A percentile compares a stretch with the other conserved stretches of the same genome.
phyloP scores from a whole-genome alignment of 331 rosid species.

The Quercus lobata region DNA sequence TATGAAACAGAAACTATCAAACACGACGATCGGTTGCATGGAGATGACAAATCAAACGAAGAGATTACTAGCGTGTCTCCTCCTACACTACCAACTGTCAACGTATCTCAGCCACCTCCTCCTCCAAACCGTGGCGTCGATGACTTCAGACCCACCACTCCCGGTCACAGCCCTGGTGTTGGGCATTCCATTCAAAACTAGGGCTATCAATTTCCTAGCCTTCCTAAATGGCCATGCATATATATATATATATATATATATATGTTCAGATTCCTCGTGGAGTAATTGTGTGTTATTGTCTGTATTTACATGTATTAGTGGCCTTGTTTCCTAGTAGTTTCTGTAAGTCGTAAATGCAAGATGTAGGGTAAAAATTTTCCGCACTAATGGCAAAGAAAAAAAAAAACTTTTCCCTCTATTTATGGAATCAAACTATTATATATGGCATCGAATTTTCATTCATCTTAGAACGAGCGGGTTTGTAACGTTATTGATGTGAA shows the following conservation, averaged over 20 bases:
- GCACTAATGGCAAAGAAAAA: too few species aligned
- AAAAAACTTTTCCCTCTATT: not conserved
- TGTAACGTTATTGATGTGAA: too few species aligned
- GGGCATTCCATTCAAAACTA: conserved; percentile 41
- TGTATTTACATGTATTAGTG: not conserved
- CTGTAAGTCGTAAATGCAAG: not conserved
- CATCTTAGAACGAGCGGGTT: too few species aligned
- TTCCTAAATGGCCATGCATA: not conserved
- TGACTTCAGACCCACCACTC: conserved; percentile 44
- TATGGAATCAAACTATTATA: not conserved
- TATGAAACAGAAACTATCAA: not conserved
- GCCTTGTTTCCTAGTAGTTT: not conserved
- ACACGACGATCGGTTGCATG: not conserved
- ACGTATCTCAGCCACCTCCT: conserved; percentile 19
- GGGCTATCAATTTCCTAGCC: not conserved
- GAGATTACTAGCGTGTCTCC: not conserved
- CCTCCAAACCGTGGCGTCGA: conserved; percentile 8
- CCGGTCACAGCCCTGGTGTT: conserved; percentile 48
- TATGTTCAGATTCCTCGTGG: not conserved
- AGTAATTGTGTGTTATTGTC: not conserved
- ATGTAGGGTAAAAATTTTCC: not conserved
- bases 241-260: not conserved
- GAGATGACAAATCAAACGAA: not conserved
- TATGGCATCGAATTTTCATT: not conserved
- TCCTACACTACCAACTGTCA: not conserved